Base-by-base conservation (phyloP, 2,329 filamentous ascomycete genomes). In the Venturia nashicola region DNA sequence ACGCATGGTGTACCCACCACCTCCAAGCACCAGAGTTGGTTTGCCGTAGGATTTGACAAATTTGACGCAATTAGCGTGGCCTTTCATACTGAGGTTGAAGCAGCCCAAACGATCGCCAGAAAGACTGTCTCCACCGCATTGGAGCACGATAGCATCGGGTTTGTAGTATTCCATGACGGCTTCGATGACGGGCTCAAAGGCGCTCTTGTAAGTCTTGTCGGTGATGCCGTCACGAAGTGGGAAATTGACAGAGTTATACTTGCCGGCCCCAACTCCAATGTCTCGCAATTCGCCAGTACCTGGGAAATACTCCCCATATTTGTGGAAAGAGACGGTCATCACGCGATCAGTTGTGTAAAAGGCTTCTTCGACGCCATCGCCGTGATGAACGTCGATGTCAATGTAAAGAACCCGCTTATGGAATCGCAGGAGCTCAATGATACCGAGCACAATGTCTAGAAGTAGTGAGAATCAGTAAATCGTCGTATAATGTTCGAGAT, bases 261-360 rank as follows among this genome's bases (percentile, higher is more conserved):
- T 88, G 65, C 86, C 86, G 61, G 77, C 74, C n/a, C 83, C 84
- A 14, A 88, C 84, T 67, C 86, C 86, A 63, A 87, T 86, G 71
- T 88, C 86, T 66, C 85, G 81, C 46, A 88, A 79, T 70, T 88
- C 86, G 67, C 86, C 86, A 12, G 86, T 88, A 57, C 86, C 86
- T 0, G 86, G 86, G 73, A 88, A 88, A 74, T 88, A 88, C 71
- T 88, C 86, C 69, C 86, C 86, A 70, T 88, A 88, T 69, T 88
- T 88, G 78, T 88, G 86, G 75, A 88, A 88, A 3, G 85, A 88
- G 57, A 84, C 81, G 3, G 85, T 88, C 85, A 88, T 88, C 70
- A 88, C 86, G 64, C 86, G 83, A 70, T 88, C 85, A 55, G 85
- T 88, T 1, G 85, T 86, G 73, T 88, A 88, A 71, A 88, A 88